Base-by-base conservation (phyloP, 257 asterid species). In the Voacanga thouarsii region DNA sequence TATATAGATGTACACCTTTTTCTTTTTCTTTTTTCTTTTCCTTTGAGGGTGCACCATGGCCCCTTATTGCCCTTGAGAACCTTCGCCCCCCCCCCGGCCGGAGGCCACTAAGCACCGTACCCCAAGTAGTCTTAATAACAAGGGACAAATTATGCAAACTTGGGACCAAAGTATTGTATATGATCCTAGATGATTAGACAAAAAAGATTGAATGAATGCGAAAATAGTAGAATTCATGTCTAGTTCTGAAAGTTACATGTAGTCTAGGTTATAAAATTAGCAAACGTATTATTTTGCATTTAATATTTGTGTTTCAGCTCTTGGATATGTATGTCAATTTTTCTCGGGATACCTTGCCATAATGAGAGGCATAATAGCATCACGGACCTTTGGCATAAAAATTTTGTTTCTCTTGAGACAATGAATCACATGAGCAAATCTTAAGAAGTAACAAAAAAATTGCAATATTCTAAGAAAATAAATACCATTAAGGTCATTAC, bases 391-490 rank as follows among this genome's bases (percentile, higher is more conserved):
- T 47, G 7, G 4, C n/a, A 37, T 37, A 12, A 19, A 53, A 26
- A 5, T 71, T 71, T 71, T 60, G 59, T 47, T 24, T 47, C 23
- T 26, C 44, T 49, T 71, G 15, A 26, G 75, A 49, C 24, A 12
- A 71, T 47, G 33, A 56, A 24, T 72, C 77, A 16, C 79, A 56
- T 68, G 80, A 75, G 64, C 47, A n/a, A 60, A 16, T 23, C 77
- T 75, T 68, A 60, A 70, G 18, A 51, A 61, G 18, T 8, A 11
- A 26, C 1, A 10, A 24, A 10, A n/a, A 60, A 2, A 24, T 2
- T 6, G 26, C 39, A 26, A 60, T 1, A 12, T 51, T 51, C 57
- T 1, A 59, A 59, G n/a, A n/a, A 59, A 59, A 26, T 4, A 59
- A 24, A 55, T 18, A 3, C 26, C 61, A 55, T 19, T 21, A 55